These are phyloP conservation scores for Amauroascus verrucosus DNA, from an alignment of 2,329 filamentous ascomycete genomes.

Conservation along the genomic window DNA sequence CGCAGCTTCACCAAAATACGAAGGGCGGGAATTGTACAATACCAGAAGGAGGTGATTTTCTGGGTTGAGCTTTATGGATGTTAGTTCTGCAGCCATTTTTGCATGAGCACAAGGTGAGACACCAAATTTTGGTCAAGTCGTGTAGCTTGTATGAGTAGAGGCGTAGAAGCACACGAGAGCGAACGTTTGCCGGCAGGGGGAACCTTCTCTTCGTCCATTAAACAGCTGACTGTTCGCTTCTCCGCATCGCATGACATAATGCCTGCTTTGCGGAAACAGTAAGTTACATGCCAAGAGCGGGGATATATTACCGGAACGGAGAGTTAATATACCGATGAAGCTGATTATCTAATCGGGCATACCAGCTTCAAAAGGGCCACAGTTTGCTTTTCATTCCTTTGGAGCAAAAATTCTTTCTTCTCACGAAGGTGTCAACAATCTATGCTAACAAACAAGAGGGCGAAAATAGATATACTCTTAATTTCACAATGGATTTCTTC, in stretches of 20 bases:
- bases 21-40: conserved; percentile 16
- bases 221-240: not conserved
- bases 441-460: not conserved
- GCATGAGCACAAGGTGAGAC: not conserved
- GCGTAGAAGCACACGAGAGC: conserved; percentile 2
- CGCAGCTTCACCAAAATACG: not conserved
- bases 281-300: not conserved
- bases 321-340: not conserved
- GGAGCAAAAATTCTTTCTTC: not conserved
- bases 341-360: not conserved
- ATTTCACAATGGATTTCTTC: conserved; percentile 47
- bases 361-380: conserved; percentile 8
- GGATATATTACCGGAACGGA: conserved; percentile 4
- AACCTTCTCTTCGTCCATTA: too few species aligned
- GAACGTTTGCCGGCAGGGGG: too few species aligned
- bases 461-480: not conserved
- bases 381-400: not conserved
- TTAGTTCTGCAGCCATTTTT: conserved; percentile 36
- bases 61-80: conserved; percentile 40
- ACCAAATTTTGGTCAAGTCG: not conserved
- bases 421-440: not conserved
- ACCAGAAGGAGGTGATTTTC: conserved; percentile 43
- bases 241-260: conserved; percentile 12
- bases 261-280: not conserved
- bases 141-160: not conserved